phyloP scores from a whole-genome alignment of 805 yeast species.

The Cephaloascus albidus region DNA sequence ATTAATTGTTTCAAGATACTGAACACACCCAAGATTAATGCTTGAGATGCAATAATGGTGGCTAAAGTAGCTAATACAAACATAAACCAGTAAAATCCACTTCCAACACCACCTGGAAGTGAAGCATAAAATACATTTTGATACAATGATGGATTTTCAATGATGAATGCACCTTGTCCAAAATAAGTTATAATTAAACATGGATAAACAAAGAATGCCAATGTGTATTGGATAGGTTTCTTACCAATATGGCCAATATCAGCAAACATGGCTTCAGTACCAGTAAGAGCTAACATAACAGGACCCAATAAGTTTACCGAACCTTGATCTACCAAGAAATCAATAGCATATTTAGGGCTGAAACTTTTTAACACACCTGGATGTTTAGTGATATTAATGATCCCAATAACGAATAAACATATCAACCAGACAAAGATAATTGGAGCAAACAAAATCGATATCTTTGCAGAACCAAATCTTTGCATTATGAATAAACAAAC shows the following conservation, averaged over 20 bases:
- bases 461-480: constrained; percentile 37
- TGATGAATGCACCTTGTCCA: constrained; percentile 48
- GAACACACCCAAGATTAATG: constrained; percentile 47
- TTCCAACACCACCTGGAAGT: constrained; percentile 38
- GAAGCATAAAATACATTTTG: constrained; percentile 37
- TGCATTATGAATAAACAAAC: constrained; percentile 36
- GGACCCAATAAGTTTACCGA: constrained; percentile 37
- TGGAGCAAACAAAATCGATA: constrained; percentile 46
- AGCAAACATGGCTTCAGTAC: constrained; percentile 58
- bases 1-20: constrained; percentile 43
- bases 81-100: constrained; percentile 38
- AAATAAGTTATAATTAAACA: constrained; percentile 41
- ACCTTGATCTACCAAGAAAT: constrained; percentile 23
- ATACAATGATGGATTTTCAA: constrained; percentile 25
- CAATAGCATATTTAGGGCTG: constrained; percentile 43
- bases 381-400: constrained; percentile 29
- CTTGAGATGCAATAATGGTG: constrained; percentile 53
- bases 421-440: constrained; percentile 42
- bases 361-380: constrained; percentile 38
- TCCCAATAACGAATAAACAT: constrained; percentile 34
- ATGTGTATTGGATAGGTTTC: constrained; percentile 37
- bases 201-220: constrained; percentile 39
- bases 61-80: constrained; percentile 44
- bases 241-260: constrained; percentile 51
- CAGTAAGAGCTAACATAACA: constrained; percentile 47